These are phyloP conservation scores for Leccinum pachyderme DNA, from an alignment of 1,284 basidiomycete genomes.

Conservation along the genomic window DNA sequence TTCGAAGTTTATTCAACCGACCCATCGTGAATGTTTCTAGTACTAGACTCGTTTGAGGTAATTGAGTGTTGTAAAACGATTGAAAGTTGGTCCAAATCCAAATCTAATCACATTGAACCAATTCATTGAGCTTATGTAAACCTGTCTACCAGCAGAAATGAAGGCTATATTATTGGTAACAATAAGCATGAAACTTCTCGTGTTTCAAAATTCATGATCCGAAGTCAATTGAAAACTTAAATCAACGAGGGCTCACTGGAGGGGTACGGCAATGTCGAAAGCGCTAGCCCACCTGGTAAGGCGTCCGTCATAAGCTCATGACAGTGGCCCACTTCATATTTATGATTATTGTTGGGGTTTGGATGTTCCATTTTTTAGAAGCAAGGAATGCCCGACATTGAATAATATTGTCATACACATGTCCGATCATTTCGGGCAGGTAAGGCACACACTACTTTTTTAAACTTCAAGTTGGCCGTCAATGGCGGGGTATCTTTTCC, in stretches of 20 bases:
- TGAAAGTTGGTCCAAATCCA: slow-evolving; percentile 9
- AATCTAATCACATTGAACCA: slow-evolving; percentile 25
- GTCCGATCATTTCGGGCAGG: slow-evolving; percentile 9
- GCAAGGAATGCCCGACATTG: neutral
- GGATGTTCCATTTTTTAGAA: slow-evolving; percentile 24
- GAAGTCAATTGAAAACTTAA: slow-evolving; percentile 12
- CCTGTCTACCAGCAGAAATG: slow-evolving; percentile 7
- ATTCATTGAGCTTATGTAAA: slow-evolving; percentile 20
- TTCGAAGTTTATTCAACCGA: slow-evolving; percentile 12
- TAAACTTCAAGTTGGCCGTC: slow-evolving; percentile 5
- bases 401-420: neutral
- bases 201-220: slow-evolving; percentile 31
- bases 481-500: slow-evolving; percentile 6
- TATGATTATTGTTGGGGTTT: neutral
- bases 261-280: slow-evolving; percentile 27
- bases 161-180: slow-evolving; percentile 9
- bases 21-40: slow-evolving; percentile 22
- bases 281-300: neutral
- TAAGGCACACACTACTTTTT: neutral
- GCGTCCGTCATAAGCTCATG: neutral
- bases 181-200: slow-evolving; percentile 30
- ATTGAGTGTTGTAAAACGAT: neutral
- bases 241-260: neutral
- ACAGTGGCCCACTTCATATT: neutral
- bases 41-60: slow-evolving; percentile 4